A percentile compares a stretch with the other conserved stretches of the same genome.
phyloP scores from a whole-genome alignment of 164 flowering plant genomes.

The Macadamia integrifolia region DNA sequence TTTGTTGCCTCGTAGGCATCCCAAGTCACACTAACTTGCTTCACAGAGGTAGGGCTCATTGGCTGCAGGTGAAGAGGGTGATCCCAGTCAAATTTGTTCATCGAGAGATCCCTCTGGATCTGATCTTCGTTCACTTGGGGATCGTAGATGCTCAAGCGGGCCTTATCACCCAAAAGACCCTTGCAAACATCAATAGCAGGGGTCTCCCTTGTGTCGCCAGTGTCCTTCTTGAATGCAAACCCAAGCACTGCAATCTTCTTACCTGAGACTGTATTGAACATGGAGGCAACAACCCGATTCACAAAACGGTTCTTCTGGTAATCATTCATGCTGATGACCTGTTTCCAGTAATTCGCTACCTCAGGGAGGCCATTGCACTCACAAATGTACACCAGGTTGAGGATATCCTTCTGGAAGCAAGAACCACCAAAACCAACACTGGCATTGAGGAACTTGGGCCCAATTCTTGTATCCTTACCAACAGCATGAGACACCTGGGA shows the following conservation, averaged over 20 bases:
- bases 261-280: conserved; percentile 79
- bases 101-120: conserved; percentile 51
- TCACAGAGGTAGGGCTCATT: conserved; percentile 41
- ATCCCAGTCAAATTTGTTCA: conserved; percentile 78
- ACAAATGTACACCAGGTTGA: conserved; percentile 86
- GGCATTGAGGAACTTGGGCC: conserved; percentile 75
- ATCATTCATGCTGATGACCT: conserved; percentile 80
- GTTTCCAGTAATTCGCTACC: conserved; percentile 90
- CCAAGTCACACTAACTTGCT: conserved; percentile 44
- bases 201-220: conserved; percentile 89
- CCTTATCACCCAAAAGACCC: conserved; percentile 67
- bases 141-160: conserved; percentile 61
- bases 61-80: conserved; percentile 61
- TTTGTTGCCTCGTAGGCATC: conserved; percentile 64
- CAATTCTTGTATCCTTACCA: conserved; percentile 74
- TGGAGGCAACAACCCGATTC: conserved; percentile 76
- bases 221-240: conserved; percentile 87
- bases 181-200: conserved; percentile 95
- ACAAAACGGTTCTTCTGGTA: conserved; percentile 87
- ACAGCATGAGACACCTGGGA: conserved; percentile 67
- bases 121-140: conserved; percentile 72
- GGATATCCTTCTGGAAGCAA: conserved; percentile 88
- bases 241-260: conserved; percentile 82
- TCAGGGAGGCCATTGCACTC: conserved; percentile 90
- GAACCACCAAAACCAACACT: conserved; percentile 94